These are phyloP conservation scores for Sphenostylis stenocarpa DNA, from an alignment of 306 rosid species.

Conservation along the genomic window DNA sequence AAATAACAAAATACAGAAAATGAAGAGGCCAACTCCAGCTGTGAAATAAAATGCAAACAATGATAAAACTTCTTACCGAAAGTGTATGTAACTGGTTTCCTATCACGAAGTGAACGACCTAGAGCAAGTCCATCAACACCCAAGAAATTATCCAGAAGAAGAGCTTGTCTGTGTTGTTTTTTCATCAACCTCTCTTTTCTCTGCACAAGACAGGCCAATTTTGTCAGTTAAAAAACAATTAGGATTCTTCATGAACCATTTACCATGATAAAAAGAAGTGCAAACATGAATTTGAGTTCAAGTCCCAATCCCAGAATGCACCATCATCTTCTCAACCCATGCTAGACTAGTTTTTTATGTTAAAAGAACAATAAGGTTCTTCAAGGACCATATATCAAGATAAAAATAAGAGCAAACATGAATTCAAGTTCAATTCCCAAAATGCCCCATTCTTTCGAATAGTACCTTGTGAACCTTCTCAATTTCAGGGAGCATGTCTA, in stretches of 20 bases:
- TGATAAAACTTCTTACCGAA: conserved; percentile 60
- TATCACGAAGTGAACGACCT: conserved; percentile 95
- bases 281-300: not conserved
- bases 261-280: conserved; percentile 7
- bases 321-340: conserved; percentile 24
- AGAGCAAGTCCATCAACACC: conserved; percentile 79
- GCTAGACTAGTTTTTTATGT: conserved; percentile 12
- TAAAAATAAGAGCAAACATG: not conserved
- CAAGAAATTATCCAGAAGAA: conserved; percentile 82
- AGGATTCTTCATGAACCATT: conserved; percentile 8
- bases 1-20: conserved; percentile 1
- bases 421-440: not conserved
- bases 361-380: conserved; percentile 1
- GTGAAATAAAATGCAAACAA: conserved; percentile 12
- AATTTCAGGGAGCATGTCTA: conserved; percentile 92
- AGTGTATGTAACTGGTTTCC: conserved; percentile 93
- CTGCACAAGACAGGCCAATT: conserved; percentile 48
- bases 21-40: not conserved
- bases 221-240: conserved; percentile 11
- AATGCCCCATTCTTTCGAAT: conserved; percentile 1
- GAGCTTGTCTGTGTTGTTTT: conserved; percentile 94
- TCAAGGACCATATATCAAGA: conserved; percentile 16
- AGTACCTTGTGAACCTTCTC: conserved; percentile 93
- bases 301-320: not conserved
- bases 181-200: conserved; percentile 85